Evolutionary conservation across 225 moss, liverwort and hornwort genomes (phyloP), one percentile per base, ranked within the genome.

Genomic region (Pleurozium schreberi): DNA sequence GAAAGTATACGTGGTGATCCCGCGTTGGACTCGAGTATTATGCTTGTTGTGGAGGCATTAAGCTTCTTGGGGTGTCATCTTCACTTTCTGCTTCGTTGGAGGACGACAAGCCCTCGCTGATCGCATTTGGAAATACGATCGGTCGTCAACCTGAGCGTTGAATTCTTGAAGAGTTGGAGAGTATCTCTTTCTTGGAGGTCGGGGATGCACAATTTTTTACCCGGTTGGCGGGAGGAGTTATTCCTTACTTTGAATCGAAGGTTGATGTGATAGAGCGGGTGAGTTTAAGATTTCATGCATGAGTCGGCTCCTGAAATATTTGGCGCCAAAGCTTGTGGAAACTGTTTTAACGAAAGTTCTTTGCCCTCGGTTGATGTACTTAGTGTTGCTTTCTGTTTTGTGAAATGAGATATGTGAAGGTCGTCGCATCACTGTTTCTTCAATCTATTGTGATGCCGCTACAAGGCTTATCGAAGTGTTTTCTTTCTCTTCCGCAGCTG

Each of bases 211-310:
- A 82, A 47, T 67, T 34, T 62, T 33, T 74, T 53, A n/a, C 61
- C 58, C 62, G 75, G 60, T 66, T 75, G 62, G 80, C 80, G 83
- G 83, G 67, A 89, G 69, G 61, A 83, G 80, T 61, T 47, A 49
- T 34, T 80, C 80, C 74, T 62, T 83, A 76, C 78, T 36, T 85
- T 88, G 60, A 62, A 62, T 53, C 36, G 60, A 79, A 83, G 61
- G 34, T 78, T 77, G 50, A 64, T 75, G 75, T 60, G 75, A 67
- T 86, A 87, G 75, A 57, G 55, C 60, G 73, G 86, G 93, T 86
- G 86, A 84, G 88, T 91, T 88, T 86, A 86, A 89, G 93, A 88
- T 91, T 87, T 88, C 60, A 43, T 73, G 76, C 43, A 74, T 57
- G 84, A 62, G 70, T 75, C n/a, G 42, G 80, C 71, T 75, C 84